Conservation (phyloP, 1,284 basidiomycete species). For the Polyporus tsugae region DNA sequence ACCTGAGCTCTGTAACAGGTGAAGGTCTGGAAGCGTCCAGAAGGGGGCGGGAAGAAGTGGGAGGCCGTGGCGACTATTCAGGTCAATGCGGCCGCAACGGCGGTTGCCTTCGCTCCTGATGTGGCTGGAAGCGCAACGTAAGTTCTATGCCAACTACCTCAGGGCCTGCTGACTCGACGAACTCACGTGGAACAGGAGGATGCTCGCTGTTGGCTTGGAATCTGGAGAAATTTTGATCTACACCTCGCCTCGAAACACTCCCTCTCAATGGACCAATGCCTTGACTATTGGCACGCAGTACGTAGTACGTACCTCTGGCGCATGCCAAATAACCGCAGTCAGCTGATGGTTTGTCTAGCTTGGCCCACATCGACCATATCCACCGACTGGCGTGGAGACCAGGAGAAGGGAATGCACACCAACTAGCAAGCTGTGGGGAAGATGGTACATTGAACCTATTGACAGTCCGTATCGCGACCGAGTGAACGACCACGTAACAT, state of each 20-base stretch:
- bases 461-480: slow-evolving; percentile 55
- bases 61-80: slow-evolving; percentile 62
- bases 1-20: slow-evolving; percentile 54
- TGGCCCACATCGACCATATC: slow-evolving; percentile 74
- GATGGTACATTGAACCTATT: slow-evolving; percentile 83
- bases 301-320: slow-evolving; percentile 49
- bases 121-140: slow-evolving; percentile 47
- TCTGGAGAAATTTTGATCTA: slow-evolving; percentile 72
- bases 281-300: slow-evolving; percentile 59
- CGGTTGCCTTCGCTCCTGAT: slow-evolving; percentile 67
- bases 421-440: slow-evolving; percentile 72
- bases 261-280: slow-evolving; percentile 58
- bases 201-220: slow-evolving; percentile 77
- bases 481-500: slow-evolving; percentile 48
- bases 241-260: slow-evolving; percentile 42
- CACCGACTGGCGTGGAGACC: slow-evolving; percentile 74
- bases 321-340: background rate
- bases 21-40: slow-evolving; percentile 67
- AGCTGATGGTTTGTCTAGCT: slow-evolving; percentile 46
- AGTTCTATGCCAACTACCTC: slow-evolving; percentile 22
- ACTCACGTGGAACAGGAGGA: slow-evolving; percentile 50
- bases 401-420: slow-evolving; percentile 31
- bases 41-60: slow-evolving; percentile 55
- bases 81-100: slow-evolving; percentile 71
- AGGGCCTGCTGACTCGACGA: background rate